phyloP scores from a whole-genome alignment of 129 eudicot genomes.

The Artemisia tridentata region DNA sequence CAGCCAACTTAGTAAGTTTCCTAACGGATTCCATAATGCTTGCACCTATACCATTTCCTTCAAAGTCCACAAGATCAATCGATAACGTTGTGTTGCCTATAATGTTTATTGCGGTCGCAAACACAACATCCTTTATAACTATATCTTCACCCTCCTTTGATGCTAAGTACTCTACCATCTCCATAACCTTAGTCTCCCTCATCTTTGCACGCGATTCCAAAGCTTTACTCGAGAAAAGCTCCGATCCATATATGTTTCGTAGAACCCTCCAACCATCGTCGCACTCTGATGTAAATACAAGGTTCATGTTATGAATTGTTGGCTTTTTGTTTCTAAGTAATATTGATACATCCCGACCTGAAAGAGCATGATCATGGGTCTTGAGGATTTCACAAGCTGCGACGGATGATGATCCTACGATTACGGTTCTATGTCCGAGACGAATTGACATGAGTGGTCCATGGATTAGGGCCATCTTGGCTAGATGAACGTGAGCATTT shows the following conservation, averaged over 20 bases:
- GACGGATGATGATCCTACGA: constrained; percentile 40
- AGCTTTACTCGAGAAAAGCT: constrained; percentile 39
- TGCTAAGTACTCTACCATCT: constrained; percentile 31
- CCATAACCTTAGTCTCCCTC: constrained; percentile 28
- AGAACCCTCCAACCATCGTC: constrained; percentile 30
- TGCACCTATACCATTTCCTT: constrained; percentile 23
- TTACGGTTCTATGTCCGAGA: constrained; percentile 21
- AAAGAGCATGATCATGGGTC: constrained; percentile 32
- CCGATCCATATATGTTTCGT: constrained; percentile 26
- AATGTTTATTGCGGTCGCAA: constrained; percentile 32
- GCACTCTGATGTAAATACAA: constrained; percentile 15
- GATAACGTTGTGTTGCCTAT: constrained; percentile 33
- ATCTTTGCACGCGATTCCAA: constrained; percentile 25
- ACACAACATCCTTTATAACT: constrained; percentile 25
- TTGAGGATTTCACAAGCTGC: constrained; percentile 47
- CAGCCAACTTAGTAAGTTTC: constrained; percentile 15
- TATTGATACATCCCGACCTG: constrained; percentile 28
- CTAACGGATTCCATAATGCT: constrained; percentile 18
- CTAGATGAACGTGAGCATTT: constrained; percentile 25
- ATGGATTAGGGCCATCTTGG: constrained; percentile 31
- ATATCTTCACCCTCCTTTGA: constrained; percentile 26
- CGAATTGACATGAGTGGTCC: constrained; percentile 47
- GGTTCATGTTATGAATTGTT: constrained; percentile 14
- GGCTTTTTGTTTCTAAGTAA: constrained; percentile 3
- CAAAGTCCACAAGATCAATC: constrained; percentile 33